Conservation (phyloP, 2,329 filamentous ascomycete species). For the Metarhizium brunneum region DNA sequence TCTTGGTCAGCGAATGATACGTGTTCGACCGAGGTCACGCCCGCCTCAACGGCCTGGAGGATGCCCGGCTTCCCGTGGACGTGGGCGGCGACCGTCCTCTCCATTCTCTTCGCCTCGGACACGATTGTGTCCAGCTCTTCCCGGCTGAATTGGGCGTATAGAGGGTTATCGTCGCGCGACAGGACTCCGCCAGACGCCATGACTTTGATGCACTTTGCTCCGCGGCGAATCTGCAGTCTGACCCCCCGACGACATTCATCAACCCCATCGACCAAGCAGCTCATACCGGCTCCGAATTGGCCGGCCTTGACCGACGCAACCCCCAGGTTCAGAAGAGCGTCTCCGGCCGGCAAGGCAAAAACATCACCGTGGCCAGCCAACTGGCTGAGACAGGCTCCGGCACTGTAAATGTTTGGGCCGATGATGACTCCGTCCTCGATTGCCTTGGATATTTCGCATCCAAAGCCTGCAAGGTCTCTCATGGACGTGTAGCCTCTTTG, state of each 20-base stretch:
- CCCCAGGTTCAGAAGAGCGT: conserved; percentile 20
- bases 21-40: too few relatives aligned
- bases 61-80: too few relatives aligned
- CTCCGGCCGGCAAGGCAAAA: conserved; percentile 24
- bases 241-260: conserved; percentile 31
- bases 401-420: conserved; percentile 37
- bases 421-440: too few relatives aligned
- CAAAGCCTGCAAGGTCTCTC: too few relatives aligned
- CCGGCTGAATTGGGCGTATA: conserved; percentile 24
- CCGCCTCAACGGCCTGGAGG: too few relatives aligned
- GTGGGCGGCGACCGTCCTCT: too few relatives aligned
- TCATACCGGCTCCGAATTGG: conserved; percentile 17
- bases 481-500: too few relatives aligned
- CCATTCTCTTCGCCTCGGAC: too few relatives aligned
- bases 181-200: conserved; percentile 28
- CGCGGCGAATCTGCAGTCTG: conserved; percentile 28
- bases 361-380: conserved; percentile 38
- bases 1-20: too few relatives aligned
- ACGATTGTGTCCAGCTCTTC: too few relatives aligned
- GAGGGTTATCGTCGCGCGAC: conserved; percentile 27
- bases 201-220: conserved; percentile 30
- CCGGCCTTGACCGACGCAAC: conserved; percentile 11
- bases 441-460: too few relatives aligned
- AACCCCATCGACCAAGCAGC: conserved; percentile 24
- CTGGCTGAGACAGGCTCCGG: conserved; percentile 32